phyloP scores from a whole-genome alignment of 371 early-diverging fungal species.

The Lichtheimia corymbifera region DNA sequence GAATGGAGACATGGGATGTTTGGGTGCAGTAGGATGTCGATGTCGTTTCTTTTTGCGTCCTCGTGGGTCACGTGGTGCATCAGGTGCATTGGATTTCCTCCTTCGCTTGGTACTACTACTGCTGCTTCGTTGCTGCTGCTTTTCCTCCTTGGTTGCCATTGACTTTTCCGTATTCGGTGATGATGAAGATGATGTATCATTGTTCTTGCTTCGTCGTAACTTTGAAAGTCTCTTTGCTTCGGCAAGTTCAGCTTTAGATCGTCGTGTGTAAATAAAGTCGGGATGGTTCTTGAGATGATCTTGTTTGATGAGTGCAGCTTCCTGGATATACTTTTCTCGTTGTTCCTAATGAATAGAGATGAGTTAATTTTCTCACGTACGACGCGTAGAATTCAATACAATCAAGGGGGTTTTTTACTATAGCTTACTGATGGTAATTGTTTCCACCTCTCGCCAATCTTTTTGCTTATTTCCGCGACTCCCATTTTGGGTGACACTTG shows the following conservation, averaged over 20 bases:
- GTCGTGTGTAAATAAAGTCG: slow-evolving; percentile 62
- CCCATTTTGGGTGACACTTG: slow-evolving; percentile 56
- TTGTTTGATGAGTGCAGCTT: slow-evolving; percentile 53
- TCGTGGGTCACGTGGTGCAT: slow-evolving; percentile 34
- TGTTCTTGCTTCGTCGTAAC: slow-evolving; percentile 6
- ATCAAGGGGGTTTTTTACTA: neutral
- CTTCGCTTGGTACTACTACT: neutral
- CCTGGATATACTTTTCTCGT: slow-evolving; percentile 34
- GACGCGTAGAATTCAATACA: no score
- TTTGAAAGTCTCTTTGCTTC: slow-evolving; percentile 45
- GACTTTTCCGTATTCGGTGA: neutral
- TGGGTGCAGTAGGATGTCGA: slow-evolving; percentile 74
- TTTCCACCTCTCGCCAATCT: slow-evolving; percentile 60
- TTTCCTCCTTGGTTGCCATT: neutral
- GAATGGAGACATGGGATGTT: slow-evolving; percentile 83
- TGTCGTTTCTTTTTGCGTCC: slow-evolving; percentile 69
- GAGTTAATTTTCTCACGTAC: no score
- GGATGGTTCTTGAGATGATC: slow-evolving; percentile 63
- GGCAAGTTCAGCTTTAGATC: slow-evolving; percentile 60
- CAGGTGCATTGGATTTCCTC: slow-evolving; percentile 1
- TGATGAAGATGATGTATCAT: neutral
- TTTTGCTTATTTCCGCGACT: slow-evolving; percentile 57
- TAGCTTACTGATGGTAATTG: neutral
- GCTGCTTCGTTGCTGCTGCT: neutral
- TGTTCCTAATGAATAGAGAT: slow-evolving; percentile 22